A percentile compares a stretch with the other conserved stretches of the same genome.
Conservation (phyloP, 2,329 filamentous ascomycete genomes). For the Apiospora marii region DNA sequence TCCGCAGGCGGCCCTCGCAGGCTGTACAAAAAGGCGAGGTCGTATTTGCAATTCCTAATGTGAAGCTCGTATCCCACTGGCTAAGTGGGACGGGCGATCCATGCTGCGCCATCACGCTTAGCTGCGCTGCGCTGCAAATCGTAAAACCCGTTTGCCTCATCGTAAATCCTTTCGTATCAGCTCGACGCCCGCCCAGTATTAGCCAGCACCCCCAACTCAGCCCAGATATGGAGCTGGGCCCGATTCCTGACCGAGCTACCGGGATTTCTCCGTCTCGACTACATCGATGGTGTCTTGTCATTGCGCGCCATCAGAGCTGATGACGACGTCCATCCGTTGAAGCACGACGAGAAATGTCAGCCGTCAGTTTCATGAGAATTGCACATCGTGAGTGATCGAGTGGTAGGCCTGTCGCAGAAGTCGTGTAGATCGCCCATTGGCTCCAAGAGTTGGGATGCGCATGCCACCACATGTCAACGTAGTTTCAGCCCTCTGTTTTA, state of each 20-base stretch:
- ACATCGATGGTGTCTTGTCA: neutral
- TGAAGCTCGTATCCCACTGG: neutral
- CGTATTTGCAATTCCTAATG: neutral
- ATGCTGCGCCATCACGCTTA: neutral
- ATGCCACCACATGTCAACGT: neutral
- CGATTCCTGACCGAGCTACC: neutral
- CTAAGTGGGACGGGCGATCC: neutral
- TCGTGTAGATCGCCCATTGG: neutral
- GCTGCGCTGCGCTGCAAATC: neutral
- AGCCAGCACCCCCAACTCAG: neutral
- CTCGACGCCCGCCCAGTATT: neutral
- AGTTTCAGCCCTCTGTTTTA: constrained; percentile 5
- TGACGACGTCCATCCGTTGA: too few species aligned
- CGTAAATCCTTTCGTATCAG: neutral
- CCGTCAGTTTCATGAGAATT: too few species aligned
- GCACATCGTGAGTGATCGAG: too few species aligned
- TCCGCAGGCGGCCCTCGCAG: neutral
- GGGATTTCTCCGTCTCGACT: neutral
- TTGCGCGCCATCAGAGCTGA: too few species aligned
- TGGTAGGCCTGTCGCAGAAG: neutral
- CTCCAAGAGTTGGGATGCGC: neutral
- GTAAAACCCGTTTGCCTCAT: neutral
- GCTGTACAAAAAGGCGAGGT: neutral
- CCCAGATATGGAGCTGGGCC: neutral
- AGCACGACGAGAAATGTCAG: too few species aligned